phyloP scores from a whole-genome alignment of 495 filamentous ascomycete species.

The Platismatia glauca region DNA sequence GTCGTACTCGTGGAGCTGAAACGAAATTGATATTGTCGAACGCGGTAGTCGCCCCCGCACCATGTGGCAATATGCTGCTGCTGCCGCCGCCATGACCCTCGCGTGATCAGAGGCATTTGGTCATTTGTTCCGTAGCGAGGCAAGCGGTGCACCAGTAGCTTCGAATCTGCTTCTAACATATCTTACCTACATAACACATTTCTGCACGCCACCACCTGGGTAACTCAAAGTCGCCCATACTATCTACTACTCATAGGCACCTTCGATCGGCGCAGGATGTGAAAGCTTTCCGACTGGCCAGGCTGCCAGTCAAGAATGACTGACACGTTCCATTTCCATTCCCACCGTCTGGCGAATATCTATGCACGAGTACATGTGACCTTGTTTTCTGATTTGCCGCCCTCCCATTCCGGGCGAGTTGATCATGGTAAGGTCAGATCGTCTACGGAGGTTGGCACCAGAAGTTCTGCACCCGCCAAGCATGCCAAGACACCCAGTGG shows the following conservation, averaged over 20 bases:
- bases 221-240: conserved; percentile 3
- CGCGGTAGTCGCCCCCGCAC: conserved; percentile 10
- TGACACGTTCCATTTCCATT: neutral
- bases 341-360: neutral
- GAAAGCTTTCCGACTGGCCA: conserved; percentile 1
- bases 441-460: too few species aligned
- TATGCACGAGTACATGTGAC: neutral
- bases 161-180: too few species aligned
- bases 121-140: conserved; percentile 7
- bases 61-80: conserved; percentile 7
- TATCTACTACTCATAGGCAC: neutral
- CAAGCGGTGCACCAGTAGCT: conserved; percentile 12
- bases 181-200: conserved; percentile 3
- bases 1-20: conserved; percentile 12
- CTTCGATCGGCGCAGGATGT: neutral
- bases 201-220: conserved; percentile 7
- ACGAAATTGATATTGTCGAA: conserved; percentile 12
- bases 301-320: neutral
- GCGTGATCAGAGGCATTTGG: conserved; percentile 12
- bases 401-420: neutral
- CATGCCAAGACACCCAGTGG: too few species aligned
- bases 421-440: neutral
- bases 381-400: neutral
- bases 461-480: neutral
- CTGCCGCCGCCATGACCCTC: conserved; percentile 13